phyloP scores from a whole-genome alignment of 2,329 filamentous ascomycete genomes.

The Daldinia eschscholtzii region DNA sequence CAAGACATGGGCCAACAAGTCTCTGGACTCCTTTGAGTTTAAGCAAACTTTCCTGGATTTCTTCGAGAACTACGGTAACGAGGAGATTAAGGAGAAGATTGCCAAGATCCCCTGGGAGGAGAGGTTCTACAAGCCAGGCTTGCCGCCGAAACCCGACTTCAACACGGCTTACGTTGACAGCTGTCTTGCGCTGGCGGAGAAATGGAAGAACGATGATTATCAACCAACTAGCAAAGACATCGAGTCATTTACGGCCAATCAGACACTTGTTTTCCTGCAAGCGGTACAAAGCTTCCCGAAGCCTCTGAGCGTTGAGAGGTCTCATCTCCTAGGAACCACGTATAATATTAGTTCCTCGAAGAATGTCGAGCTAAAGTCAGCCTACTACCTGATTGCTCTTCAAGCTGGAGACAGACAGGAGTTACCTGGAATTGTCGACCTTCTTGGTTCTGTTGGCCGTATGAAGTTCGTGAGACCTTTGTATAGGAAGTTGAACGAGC shows the following conservation, averaged over 20 bases:
- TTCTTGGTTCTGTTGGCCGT: conserved; percentile 85
- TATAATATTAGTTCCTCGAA: conserved; percentile 81
- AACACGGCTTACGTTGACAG: conserved; percentile 88
- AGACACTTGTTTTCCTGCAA: conserved; percentile 92
- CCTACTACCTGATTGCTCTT: conserved; percentile 85
- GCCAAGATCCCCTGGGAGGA: conserved; percentile 87
- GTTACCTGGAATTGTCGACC: conserved; percentile 77
- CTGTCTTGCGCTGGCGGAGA: conserved; percentile 84
- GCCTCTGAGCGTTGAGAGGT: conserved; percentile 73
- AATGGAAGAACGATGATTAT: conserved; percentile 79
- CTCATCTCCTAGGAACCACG: conserved; percentile 77
- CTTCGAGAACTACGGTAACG: conserved; percentile 76
- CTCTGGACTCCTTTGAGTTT: conserved; percentile 94
- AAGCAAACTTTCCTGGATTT: conserved; percentile 88
- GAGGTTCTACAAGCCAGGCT: conserved; percentile 88
- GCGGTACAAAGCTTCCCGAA: conserved; percentile 75
- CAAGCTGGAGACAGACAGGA: conserved; percentile 76
- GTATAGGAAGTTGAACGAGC: conserved; percentile 79
- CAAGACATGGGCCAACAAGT: conserved; percentile 83
- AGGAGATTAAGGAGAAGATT: conserved; percentile 73
- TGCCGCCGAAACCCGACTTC: conserved; percentile 91
- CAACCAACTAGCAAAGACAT: conserved; percentile 77
- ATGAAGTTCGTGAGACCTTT: conserved; percentile 98
- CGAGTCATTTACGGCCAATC: conserved; percentile 82
- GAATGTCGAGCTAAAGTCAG: conserved; percentile 87